Evolutionary conservation across 164 flowering plant species (phyloP).

Genomic region (Aristolochia californica): DNA sequence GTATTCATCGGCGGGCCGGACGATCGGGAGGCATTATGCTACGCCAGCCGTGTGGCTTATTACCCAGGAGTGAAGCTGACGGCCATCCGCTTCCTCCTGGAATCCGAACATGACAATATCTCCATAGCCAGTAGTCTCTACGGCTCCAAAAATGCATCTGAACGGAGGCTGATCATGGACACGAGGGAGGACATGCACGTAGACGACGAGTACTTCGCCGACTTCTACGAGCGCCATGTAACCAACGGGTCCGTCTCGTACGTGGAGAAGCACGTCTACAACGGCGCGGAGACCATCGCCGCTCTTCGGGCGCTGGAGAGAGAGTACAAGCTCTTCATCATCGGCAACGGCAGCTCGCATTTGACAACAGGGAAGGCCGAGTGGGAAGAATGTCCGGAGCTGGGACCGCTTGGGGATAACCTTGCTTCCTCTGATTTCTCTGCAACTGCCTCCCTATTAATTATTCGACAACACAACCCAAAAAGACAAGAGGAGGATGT

Average conservation of each 20-base stretch:
- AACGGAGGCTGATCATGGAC: background rate
- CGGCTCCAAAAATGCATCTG: background rate
- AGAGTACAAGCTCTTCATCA: slow-evolving; percentile 7
- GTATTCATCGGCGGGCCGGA: slow-evolving; percentile 20
- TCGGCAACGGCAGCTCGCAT: slow-evolving; percentile 12
- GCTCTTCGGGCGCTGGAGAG: slow-evolving; percentile 5
- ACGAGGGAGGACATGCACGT: slow-evolving; percentile 2
- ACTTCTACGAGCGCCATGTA: slow-evolving; percentile 5
- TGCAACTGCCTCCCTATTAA: slow-evolving; percentile 11
- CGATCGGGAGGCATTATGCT: slow-evolving; percentile 14
- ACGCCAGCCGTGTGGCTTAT: slow-evolving; percentile 10
- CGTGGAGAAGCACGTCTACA: slow-evolving; percentile 7
- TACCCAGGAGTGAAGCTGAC: slow-evolving; percentile 10
- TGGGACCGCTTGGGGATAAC: slow-evolving; percentile 17
- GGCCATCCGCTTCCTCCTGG: slow-evolving; percentile 8
- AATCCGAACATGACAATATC: background rate
- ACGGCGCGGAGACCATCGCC: slow-evolving; percentile 15
- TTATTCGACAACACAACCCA: slow-evolving; percentile 12
- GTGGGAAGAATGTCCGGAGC: slow-evolving; percentile 19
- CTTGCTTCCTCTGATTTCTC: slow-evolving; percentile 19
- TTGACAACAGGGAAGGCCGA: slow-evolving; percentile 11
- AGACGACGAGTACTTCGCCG: slow-evolving; percentile 8
- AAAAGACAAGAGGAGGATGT: no score
- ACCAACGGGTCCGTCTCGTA: slow-evolving; percentile 7
- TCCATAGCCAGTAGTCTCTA: background rate